These are phyloP conservation scores for Tetracentron sinense DNA, from an alignment of 164 flowering plant species.

Conservation along the genomic window DNA sequence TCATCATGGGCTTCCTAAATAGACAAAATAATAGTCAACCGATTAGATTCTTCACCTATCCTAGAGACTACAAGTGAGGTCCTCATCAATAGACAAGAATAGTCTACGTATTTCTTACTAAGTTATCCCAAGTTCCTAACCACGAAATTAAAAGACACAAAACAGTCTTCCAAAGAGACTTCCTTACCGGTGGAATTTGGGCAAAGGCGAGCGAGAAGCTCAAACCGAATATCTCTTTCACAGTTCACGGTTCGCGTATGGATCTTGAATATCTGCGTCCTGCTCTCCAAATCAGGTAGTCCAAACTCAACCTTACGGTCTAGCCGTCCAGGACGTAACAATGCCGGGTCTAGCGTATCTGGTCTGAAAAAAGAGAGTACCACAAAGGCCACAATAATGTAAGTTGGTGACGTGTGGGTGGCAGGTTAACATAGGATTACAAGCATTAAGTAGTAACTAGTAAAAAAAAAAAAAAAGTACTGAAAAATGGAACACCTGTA, in stretches of 20 bases:
- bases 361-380: slow-evolving; percentile 54
- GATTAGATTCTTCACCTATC: too few species aligned
- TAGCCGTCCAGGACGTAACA: slow-evolving; percentile 88
- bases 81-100: too few species aligned
- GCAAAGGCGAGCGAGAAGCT: slow-evolving; percentile 93
- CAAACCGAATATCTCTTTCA: slow-evolving; percentile 90
- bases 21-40: too few species aligned
- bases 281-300: slow-evolving; percentile 88
- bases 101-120: too few species aligned
- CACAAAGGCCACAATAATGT: background rate
- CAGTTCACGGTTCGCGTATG: slow-evolving; percentile 97
- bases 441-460: too few species aligned
- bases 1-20: too few species aligned
- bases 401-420: background rate
- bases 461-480: too few species aligned
- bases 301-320: slow-evolving; percentile 99
- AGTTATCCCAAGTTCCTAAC: too few species aligned
- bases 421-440: background rate
- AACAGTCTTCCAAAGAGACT: background rate
- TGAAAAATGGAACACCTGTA: too few species aligned
- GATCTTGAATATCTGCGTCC: slow-evolving; percentile 93
- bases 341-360: slow-evolving; percentile 91
- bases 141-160: too few species aligned
- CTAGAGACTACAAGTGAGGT: too few species aligned
- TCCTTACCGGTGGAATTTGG: slow-evolving; percentile 96